phyloP scores from a whole-genome alignment of 2,329 filamentous ascomycete genomes.

The Fusarium sp. region DNA sequence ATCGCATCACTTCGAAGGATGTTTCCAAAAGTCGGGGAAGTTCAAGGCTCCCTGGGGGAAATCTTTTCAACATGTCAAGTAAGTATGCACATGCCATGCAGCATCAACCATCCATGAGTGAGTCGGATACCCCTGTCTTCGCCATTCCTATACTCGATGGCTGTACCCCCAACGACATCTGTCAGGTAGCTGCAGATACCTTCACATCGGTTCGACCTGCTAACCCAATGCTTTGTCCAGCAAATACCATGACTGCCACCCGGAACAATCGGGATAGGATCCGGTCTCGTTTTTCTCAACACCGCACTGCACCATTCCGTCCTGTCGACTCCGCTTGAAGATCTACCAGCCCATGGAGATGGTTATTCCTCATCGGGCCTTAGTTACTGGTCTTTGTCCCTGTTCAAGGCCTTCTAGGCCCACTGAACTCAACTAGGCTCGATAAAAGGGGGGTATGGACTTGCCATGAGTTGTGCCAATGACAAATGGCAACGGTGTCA shows the following conservation, averaged over 20 bases:
- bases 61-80: conserved; percentile 20
- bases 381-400: conserved; percentile 21
- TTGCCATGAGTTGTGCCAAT: conserved; percentile 9
- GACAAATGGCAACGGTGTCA: conserved; percentile 3
- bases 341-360: conserved; percentile 24
- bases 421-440: conserved; percentile 22
- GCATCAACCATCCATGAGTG: neutral
- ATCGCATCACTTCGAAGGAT: conserved; percentile 1
- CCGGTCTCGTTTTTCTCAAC: conserved; percentile 25
- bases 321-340: conserved; percentile 23
- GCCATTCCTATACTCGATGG: neutral
- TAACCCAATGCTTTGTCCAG: conserved; percentile 4
- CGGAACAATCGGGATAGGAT: conserved; percentile 30
- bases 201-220: neutral
- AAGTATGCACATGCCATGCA: conserved; percentile 5
- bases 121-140: neutral
- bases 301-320: neutral
- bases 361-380: conserved; percentile 27
- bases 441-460: conserved; percentile 25
- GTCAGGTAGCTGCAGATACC: neutral
- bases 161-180: conserved; percentile 2
- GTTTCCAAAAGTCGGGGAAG: conserved; percentile 5
- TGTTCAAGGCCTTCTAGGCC: conserved; percentile 26
- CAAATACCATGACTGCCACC: neutral
- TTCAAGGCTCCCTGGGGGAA: conserved; percentile 27